Base-by-base conservation (phyloP, 2,329 filamentous ascomycete species). In the Neonectria magnoliae region DNA sequence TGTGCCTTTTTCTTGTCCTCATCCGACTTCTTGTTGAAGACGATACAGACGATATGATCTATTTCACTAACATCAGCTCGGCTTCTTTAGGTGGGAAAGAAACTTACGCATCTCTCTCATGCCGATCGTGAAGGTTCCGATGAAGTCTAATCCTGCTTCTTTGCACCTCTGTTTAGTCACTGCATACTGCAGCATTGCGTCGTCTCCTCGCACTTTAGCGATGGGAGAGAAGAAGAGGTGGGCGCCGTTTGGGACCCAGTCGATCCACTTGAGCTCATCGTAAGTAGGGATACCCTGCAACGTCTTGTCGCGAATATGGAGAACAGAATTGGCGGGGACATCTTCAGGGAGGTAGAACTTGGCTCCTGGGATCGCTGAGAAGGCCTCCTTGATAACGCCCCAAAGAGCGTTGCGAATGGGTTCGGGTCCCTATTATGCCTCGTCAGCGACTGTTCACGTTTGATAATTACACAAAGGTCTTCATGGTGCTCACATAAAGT, bases 11-110 rank as follows among this genome's bases (percentile, higher is more conserved):
- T 66, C 67, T 82, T 79, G 22, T 60, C 59, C 1, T 81, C 78
- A 0, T 76, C 68, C 36, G 83, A 41, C 20, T 78, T 77, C 5
- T 81, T 77, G 64, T 88, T 80, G 70, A 84, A 88, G 14, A 87
- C 79, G 45, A 88, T 83, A 62, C 83, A 84, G 3, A 85, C 81
- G 62, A 87, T 87, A 70, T 64, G 62, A 3, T 64, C 57, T 60
- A 42, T 54, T 42, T 1, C 36, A 16, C 33, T 6, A 2, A 18
- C 7, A 11, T 42, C 25, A 54, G 51, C 16, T 18, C 22, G 18
- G 16, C 11, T 25, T 8, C 6, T 11, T 13, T 1, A 14, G 16
- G 4, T 14, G 7, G 7, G 9, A 3, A 9, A 31, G 7, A 9
- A 20, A 56, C 53, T 56, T 33, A 56, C 53, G 59, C 59, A 62